Conservation (phyloP, 1,284 basidiomycete species). For the Mycosarcoma mackinlayi region DNA sequence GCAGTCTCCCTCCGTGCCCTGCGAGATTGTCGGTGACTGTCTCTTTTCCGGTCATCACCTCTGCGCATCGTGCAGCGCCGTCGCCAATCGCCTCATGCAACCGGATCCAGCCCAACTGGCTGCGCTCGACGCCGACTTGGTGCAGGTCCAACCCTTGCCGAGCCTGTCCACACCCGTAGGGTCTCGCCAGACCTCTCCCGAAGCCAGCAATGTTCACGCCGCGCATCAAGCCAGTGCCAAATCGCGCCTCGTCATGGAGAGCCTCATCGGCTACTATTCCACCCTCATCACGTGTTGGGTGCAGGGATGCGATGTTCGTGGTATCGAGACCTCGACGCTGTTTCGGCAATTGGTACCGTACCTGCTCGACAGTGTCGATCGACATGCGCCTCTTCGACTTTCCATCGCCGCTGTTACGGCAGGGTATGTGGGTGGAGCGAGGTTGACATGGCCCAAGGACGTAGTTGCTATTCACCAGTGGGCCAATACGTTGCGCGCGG, state of each 20-base stretch:
- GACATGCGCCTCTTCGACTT: conserved; percentile 26
- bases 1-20: conserved; percentile 6
- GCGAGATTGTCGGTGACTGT: conserved; percentile 46
- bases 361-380: conserved; percentile 30
- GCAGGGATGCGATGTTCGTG: conserved; percentile 40
- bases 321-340: conserved; percentile 30
- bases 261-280: conserved; percentile 43
- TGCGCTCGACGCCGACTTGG: conserved; percentile 22
- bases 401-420: conserved; percentile 42
- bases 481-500: conserved; percentile 35
- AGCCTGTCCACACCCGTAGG: conserved; percentile 38
- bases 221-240: conserved; percentile 18
- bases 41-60: conserved; percentile 39
- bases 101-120: conserved; percentile 25
- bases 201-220: not conserved
- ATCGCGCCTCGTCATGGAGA: conserved; percentile 33
- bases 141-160: conserved; percentile 30
- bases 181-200: conserved; percentile 29
- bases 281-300: conserved; percentile 47
- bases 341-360: conserved; percentile 39
- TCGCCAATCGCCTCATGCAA: conserved; percentile 42
- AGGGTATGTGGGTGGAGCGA: conserved; percentile 35
- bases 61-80: conserved; percentile 34
- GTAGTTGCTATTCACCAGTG: conserved; percentile 44
- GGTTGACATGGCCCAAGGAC: conserved; percentile 42